Conservation (phyloP, 495 filamentous ascomycete genomes). For the Penicillium waksmanii region DNA sequence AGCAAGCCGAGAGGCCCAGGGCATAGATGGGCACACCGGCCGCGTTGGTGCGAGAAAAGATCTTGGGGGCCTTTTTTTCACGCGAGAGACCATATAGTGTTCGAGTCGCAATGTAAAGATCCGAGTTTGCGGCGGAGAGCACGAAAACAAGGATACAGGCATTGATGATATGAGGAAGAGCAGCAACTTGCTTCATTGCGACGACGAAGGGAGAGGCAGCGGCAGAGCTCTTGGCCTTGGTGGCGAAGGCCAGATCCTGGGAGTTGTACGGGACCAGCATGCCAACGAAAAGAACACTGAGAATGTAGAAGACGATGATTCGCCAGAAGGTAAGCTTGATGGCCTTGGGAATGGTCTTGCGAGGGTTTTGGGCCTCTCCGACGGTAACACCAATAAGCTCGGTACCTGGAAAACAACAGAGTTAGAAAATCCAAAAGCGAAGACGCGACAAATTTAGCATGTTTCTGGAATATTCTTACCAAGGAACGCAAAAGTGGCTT, state of each 20-base stretch:
- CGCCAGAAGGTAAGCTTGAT: conserved; percentile 83
- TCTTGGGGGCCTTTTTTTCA: conserved; percentile 72
- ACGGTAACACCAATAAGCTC: conserved; percentile 77
- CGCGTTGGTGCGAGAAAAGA: conserved; percentile 70
- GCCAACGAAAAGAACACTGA: conserved; percentile 56
- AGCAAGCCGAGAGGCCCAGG: conserved; percentile 60
- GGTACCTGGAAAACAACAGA: conserved; percentile 43
- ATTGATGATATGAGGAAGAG: conserved; percentile 61
- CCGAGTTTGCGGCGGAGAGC: conserved; percentile 76
- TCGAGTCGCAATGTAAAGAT: conserved; percentile 77
- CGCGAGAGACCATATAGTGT: conserved; percentile 79
- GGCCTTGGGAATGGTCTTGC: conserved; percentile 75
- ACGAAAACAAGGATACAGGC: conserved; percentile 76
- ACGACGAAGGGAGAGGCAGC: conserved; percentile 67
- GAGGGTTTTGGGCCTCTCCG: conserved; percentile 75
- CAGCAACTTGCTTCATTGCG: conserved; percentile 59
- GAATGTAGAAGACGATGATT: conserved; percentile 79
- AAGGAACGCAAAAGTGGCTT: conserved; percentile 80
- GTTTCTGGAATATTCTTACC: conserved; percentile 39
- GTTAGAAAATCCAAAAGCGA: not conserved
- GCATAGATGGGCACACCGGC: conserved; percentile 77
- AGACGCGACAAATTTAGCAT: not conserved
- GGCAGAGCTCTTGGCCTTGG: conserved; percentile 43
- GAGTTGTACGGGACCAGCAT: conserved; percentile 60
- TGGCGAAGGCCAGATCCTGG: conserved; percentile 57